phyloP scores from a whole-genome alignment of 176 grass and related monocot genomes.

The Aegilops sharonensis region DNA sequence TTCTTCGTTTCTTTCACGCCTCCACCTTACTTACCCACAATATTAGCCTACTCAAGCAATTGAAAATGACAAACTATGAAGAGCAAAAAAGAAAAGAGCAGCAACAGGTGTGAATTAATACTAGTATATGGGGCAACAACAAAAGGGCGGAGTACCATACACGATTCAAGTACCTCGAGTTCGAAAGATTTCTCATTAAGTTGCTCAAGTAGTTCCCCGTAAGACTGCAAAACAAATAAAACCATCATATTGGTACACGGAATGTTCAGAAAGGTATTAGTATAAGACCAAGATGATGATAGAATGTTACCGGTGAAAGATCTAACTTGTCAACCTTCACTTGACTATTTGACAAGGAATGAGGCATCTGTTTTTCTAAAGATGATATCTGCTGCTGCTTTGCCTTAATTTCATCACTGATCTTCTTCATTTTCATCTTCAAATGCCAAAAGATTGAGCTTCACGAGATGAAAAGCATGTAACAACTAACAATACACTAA shows the following conservation, averaged over 20 bases:
- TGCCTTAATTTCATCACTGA: constrained; percentile 68
- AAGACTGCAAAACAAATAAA: constrained; percentile 65
- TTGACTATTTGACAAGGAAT: constrained; percentile 65
- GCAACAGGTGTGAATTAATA: background rate
- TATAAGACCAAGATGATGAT: constrained; percentile 18
- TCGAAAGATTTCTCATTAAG: constrained; percentile 94
- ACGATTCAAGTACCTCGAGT: constrained; percentile 75
- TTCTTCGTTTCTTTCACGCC: background rate
- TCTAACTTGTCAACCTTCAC: constrained; percentile 60
- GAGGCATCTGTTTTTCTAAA: constrained; percentile 80
- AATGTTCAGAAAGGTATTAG: constrained; percentile 5
- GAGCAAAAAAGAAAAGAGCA: background rate
- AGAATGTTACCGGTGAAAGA: constrained; percentile 64
- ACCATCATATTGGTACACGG: constrained; percentile 28
- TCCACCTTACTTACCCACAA: background rate
- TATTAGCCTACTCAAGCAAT: constrained; percentile 13
- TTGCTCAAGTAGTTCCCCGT: constrained; percentile 79
- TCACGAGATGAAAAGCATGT: constrained; percentile 30
- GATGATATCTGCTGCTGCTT: constrained; percentile 86
- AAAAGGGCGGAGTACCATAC: background rate
- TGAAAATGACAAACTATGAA: background rate
- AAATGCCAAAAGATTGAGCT: constrained; percentile 35
- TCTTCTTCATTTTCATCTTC: constrained; percentile 95
- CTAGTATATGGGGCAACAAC: constrained; percentile 6
- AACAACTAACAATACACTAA: constrained; percentile 32